Evolutionary conservation across 495 filamentous ascomycete species (phyloP), one percentile per base, ranked within the genome.

Genomic region (Penicillium soppii): DNA sequence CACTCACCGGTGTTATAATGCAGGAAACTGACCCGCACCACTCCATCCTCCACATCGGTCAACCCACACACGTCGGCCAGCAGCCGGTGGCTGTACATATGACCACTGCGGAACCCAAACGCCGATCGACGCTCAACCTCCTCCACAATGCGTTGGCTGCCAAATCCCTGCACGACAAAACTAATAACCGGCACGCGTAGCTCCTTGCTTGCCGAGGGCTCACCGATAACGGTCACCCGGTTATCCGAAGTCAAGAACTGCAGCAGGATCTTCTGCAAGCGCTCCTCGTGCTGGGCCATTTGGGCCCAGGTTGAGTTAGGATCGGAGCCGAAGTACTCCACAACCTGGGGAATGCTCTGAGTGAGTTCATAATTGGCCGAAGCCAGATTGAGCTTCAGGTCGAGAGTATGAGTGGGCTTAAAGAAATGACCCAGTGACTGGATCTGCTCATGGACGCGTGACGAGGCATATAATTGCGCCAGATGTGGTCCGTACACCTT

Each of bases 401-500:
- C 73, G 0, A 90, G 73, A 1, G 79, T 79, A 30, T 66, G 51
- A 8, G 65, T 67, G 6, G 78, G 65, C 23, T 89, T 87, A 70
- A 90, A 90, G 65, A 75, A 88, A 65, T 89, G 86, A 5, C 78
- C 83, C 3, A 89, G 68, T 0, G 78, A 75, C 17, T 54, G 57
- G 47, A 88, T 69, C 26, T 72, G 59, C 30, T 72, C 56, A 46
- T 80, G 77, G 4, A 81, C 58, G 19, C 59, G 65, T 10, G 59
- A 58, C 5, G 63, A 53, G 33, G 80, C 84, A 62, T 88, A 91
- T 5, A 91, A 75, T 53, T 83, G 73, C 1, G 86, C 74, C 15
- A 89, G 70, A 53, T 90, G 88, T 3, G 87, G 87, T 0, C 85
- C 87, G 63, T 83, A 90, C 19, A 87, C 83, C 65, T 90, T 89